Evolutionary conservation across 129 eudicot genomes (phyloP), one percentile per base, ranked within the genome.

Genomic region (Tagetes patula): DNA sequence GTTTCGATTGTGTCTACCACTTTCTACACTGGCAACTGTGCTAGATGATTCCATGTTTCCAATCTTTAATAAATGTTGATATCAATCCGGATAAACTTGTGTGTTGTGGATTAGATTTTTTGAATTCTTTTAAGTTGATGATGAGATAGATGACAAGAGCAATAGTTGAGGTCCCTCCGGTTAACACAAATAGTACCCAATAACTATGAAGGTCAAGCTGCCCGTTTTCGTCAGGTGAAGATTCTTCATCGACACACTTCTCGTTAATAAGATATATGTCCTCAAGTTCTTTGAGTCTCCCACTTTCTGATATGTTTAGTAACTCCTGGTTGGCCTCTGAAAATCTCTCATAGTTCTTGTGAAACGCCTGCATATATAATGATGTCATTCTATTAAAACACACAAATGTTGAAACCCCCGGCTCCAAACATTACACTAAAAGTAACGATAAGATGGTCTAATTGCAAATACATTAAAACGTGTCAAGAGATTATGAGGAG

Each of bases 111-210:
- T 32, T 40, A 47, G 75, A 58, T 68, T 61, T 55, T 73, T 41
- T 73, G 45, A 67, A 7, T 47, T 80, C 64, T 58, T 36, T 48
- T 34, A 80, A 8, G 54, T 33, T 59, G 20, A 10, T 47, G 46
- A 56, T 11, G 56, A 74, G 50, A 40, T 74, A 79, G 49, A 79
- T 45, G 5, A 53, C 73, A 9, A 85, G 70, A 38, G 84, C 80
- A 45, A 78, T n/a, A 1, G 89, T 79, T 1, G 89, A 85, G 20
- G 84, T 77, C 52, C 81, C 87, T 11, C 75, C 91, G 1, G 82
- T 80, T 46, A 81, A 52, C 47, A 67, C 40, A 73, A 86, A 83
- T 4, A 86, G 87, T n/a, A 75, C 85, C 75, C 75, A 77, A 48
- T 83, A 86, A 73, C 85, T 86, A 12, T 70, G 68, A 43, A 72